Conservation (phyloP, 2,329 filamentous ascomycete genomes). For the Dryadomyces sulphureus region DNA sequence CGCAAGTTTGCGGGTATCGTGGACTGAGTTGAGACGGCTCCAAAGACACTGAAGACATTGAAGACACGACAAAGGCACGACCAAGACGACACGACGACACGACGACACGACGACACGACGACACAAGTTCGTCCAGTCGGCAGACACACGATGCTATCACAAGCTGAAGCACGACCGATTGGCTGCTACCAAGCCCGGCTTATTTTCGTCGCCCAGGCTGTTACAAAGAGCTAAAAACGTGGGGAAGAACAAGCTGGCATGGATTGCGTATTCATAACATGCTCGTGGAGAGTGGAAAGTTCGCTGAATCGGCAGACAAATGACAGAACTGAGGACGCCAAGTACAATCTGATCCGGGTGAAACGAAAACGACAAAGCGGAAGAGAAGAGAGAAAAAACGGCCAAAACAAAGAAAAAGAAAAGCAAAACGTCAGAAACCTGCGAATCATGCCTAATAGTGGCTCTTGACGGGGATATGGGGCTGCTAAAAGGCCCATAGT, state of each 20-base stretch:
- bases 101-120: too few relatives aligned
- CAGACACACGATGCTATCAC: too few relatives aligned
- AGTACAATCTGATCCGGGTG: neutral
- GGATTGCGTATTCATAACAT: neutral
- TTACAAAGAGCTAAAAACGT: neutral
- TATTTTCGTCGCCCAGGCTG: neutral
- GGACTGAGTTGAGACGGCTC: neutral
- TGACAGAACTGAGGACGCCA: neutral
- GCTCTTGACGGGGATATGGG: slow-evolving; percentile 5
- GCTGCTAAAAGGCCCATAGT: neutral
- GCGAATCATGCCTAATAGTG: slow-evolving; percentile 1
- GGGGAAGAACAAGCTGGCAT: neutral
- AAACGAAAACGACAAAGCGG: neutral
- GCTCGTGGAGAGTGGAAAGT: neutral
- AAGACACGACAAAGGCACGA: neutral
- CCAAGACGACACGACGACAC: too few relatives aligned
- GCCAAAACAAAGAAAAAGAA: neutral
- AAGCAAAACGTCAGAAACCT: neutral
- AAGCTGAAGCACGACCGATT: too few relatives aligned
- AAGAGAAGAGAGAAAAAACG: neutral
- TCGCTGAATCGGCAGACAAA: neutral
- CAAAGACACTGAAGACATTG: neutral
- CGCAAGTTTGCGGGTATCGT: slow-evolving; percentile 46
- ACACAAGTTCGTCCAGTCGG: too few relatives aligned
- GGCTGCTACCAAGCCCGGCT: neutral